These are phyloP conservation scores for Yamadazyma songkhlaensis DNA, from an alignment of 1,139 yeast species.

Conservation along the genomic window DNA sequence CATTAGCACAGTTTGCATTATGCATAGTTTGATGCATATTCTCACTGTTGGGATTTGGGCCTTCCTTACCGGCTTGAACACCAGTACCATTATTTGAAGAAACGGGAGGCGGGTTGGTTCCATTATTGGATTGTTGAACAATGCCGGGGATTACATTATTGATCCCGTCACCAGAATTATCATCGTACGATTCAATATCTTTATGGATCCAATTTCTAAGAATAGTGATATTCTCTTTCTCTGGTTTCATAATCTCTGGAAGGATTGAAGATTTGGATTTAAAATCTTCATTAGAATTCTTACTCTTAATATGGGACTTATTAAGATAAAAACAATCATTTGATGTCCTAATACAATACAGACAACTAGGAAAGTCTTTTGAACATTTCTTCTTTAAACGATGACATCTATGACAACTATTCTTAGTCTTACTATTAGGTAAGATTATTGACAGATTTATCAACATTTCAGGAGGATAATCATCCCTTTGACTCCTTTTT, in stretches of 20 bases:
- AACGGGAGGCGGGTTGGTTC: too few species aligned
- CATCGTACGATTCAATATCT: slow-evolving; percentile 4
- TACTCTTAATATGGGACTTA: background rate
- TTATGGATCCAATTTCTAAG: slow-evolving; percentile 7
- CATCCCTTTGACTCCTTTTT: slow-evolving; percentile 11
- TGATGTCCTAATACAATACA: slow-evolving; percentile 33
- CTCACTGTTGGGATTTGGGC: too few species aligned
- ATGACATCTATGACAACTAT: slow-evolving; percentile 36
- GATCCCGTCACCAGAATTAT: background rate
- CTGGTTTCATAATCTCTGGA: slow-evolving; percentile 1
- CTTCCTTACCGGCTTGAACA: too few species aligned
- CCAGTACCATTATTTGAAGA: too few species aligned
- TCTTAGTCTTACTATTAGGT: slow-evolving; percentile 10
- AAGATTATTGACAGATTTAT: slow-evolving; percentile 23
- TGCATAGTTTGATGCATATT: too few species aligned
- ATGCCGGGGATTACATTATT: background rate
- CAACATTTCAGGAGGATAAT: slow-evolving; percentile 12
- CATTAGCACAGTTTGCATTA: background rate
- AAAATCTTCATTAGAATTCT: background rate
- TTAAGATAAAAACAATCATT: slow-evolving; percentile 34
- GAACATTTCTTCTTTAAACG: slow-evolving; percentile 43
- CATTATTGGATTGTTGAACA: too few species aligned
- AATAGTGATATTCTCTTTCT: background rate
- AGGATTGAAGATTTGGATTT: background rate
- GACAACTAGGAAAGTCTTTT: slow-evolving; percentile 36